A percentile compares a stretch with the other conserved stretches of the same genome.
phyloP scores from a whole-genome alignment of 257 asterid genomes.

The Plantago elongata region DNA sequence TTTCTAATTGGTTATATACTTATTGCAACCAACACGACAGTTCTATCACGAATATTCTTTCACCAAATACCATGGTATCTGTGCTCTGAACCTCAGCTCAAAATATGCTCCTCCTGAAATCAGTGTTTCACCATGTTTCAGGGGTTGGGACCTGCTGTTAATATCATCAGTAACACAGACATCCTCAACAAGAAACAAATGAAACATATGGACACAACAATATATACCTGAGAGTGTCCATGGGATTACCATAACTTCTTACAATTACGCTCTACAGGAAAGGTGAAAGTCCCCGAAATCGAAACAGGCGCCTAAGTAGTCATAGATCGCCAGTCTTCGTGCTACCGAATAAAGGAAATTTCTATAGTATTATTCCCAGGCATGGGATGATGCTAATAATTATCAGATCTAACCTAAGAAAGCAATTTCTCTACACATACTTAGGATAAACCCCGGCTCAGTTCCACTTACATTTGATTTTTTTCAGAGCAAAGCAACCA shows the following conservation, averaged over 20 bases:
- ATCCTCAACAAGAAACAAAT: conserved; percentile 12
- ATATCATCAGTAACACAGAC: conserved; percentile 18
- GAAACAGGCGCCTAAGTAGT: no score
- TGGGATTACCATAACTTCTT: no score
- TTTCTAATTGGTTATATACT: conserved; percentile 25
- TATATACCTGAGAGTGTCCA: no score
- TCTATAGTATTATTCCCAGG: not conserved
- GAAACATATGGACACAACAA: conserved; percentile 10
- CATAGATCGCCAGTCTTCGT: no score
- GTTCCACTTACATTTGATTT: not conserved
- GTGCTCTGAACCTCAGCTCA: conserved; percentile 26
- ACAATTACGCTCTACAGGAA: no score
- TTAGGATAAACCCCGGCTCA: not conserved
- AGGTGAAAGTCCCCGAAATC: no score
- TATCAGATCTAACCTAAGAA: not conserved
- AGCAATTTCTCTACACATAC: no score
- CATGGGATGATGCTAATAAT: not conserved
- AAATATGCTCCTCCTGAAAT: conserved; percentile 32
- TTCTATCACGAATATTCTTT: conserved; percentile 32
- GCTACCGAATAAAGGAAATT: no score
- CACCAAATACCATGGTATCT: conserved; percentile 40
- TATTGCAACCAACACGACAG: conserved; percentile 41
- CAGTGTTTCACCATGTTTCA: conserved; percentile 29
- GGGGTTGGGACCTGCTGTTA: conserved; percentile 19
- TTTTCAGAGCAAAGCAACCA: not conserved